phyloP scores from a whole-genome alignment of 805 yeast genomes.

The Yamadazyma olivae region DNA sequence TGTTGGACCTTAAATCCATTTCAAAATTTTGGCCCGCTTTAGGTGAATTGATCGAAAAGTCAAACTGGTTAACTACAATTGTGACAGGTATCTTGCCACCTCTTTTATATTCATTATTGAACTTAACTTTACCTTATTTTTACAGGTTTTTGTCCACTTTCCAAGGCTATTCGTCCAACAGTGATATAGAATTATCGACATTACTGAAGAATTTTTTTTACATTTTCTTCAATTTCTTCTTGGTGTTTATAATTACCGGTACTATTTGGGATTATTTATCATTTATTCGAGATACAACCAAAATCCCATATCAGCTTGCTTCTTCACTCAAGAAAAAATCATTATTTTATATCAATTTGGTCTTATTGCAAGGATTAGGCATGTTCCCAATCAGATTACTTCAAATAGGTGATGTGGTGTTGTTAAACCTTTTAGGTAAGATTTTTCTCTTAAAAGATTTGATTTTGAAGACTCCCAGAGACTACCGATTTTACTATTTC shows the following conservation, averaged over 20 bases:
- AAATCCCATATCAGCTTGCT: constrained; percentile 55
- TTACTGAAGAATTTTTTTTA: constrained; percentile 58
- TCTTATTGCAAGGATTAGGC: constrained; percentile 67
- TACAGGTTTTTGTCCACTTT: constrained; percentile 47
- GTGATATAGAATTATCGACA: constrained; percentile 57
- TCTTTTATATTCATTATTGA: constrained; percentile 53
- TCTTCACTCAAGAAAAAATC: constrained; percentile 50
- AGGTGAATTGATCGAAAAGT: constrained; percentile 49
- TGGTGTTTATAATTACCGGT: constrained; percentile 61
- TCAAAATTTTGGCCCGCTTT: constrained; percentile 57
- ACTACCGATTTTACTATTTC: constrained; percentile 48
- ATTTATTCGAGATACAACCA: constrained; percentile 54
- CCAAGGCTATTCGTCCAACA: constrained; percentile 55
- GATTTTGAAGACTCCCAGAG: constrained; percentile 48
- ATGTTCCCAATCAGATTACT: constrained; percentile 58
- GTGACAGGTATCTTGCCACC: constrained; percentile 66
- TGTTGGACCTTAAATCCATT: constrained; percentile 54
- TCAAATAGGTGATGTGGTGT: constrained; percentile 52
- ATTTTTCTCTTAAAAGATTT: constrained; percentile 36
- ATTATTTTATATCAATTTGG: constrained; percentile 56
- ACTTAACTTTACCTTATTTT: constrained; percentile 52
- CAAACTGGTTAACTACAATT: constrained; percentile 50
- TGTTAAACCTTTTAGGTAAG: constrained; percentile 39
- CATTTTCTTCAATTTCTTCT: constrained; percentile 57
- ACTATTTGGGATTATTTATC: constrained; percentile 60